Base-by-base conservation (phyloP, 2,329 filamentous ascomycete species). In the Beauveria sp. region DNA sequence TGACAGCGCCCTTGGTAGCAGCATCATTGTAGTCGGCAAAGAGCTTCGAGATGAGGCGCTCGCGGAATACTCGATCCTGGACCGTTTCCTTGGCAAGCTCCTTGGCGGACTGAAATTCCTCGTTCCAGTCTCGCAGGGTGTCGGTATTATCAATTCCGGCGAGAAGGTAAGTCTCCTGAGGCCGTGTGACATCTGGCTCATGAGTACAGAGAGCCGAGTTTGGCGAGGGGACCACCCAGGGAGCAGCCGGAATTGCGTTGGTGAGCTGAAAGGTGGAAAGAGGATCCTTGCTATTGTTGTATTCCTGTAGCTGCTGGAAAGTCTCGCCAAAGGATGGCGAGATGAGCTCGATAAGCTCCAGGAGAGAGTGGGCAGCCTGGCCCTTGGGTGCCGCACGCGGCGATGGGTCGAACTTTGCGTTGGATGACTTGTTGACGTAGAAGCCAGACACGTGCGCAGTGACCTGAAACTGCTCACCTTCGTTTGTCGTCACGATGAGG, bases 1-100 rank as follows among this genome's bases (percentile, higher is more conserved):
- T 80, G 51, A 97, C 90, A 38, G 95, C 93, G 65, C 95, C 95
- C 64, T 91, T 87, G 46, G 92, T 90, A 61, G 96, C 95, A 52
- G 95, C 93, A 72, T 99, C 95, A 65, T 93, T 96, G 76, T 97
- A 99, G 75, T 99, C 95, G 12, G 95, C 95, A 72, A 96, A 98
- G 1, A 99, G 85, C 79, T 99, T 99, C 18, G 92, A 95, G 8
- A 95, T 89, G 61, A 99, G 81, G 38, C 95, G 87, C 75, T 99
- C 95, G 34, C 95, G 86, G 83, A 98, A 98, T 20, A 99, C 93
- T 60, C 93, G 87, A 72, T 99, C 95, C 74, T 97, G 93, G 12
- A 99, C 90, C 8, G 88, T 91, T 66, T 97, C 93, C 71, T 92
- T 93, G 40, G 93, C 93, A 65, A 99, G 83, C 75, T 99, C 95